Evolutionary conservation across 2,329 filamentous ascomycete species (phyloP), one percentile per base, ranked within the genome.

Genomic region (Talaromyces piceae): DNA sequence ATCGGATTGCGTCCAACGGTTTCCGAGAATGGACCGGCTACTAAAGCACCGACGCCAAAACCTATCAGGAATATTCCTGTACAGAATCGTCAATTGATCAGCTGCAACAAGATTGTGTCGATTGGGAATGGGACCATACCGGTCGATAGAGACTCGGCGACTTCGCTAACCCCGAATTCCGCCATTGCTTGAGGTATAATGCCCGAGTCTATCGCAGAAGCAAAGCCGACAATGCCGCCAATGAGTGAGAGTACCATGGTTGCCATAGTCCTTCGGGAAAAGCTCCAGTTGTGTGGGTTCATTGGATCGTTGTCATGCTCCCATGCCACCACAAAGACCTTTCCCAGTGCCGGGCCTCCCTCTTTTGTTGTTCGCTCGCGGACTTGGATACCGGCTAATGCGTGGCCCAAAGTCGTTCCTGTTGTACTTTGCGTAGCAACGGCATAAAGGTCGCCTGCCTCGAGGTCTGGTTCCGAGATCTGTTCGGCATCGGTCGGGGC

Each of bases 131-230:
- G 9, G 27, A 55, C 59, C 50, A 51, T 47, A 54, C 71, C 72
- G 23, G 74, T 76, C 11, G 72, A 70, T 31, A 77, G 58, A 51
- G 63, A 72, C 58, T 71, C 72, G 1, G 69, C 65, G 0, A 75
- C 70, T 28, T 73, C 67, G 58, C 68, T 68, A 33, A 78, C 69
- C 23, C 68, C 61, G 56, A 76, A 73, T 30, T 71, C 67, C 27
- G 56, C 50, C 23, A 64, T 67, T 2, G 71, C 73, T 41, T 67
- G 61, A 3, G 60, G 61, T 27, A 78, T 61, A 9, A 70, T 74
- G 44, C 70, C 70, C n/a, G 72, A 71, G 56, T 77, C 76, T 39
- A 78, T 76, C 0, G 73, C 70, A 26, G 70, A 74, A 2, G 75
- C 74, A 44, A 73, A 68, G 20, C 69, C 75, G 16, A 77, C 74